Evolutionary conservation across 2,329 filamentous ascomycete species (phyloP).

Genomic region (Pyrenophora tritici-repentis): DNA sequence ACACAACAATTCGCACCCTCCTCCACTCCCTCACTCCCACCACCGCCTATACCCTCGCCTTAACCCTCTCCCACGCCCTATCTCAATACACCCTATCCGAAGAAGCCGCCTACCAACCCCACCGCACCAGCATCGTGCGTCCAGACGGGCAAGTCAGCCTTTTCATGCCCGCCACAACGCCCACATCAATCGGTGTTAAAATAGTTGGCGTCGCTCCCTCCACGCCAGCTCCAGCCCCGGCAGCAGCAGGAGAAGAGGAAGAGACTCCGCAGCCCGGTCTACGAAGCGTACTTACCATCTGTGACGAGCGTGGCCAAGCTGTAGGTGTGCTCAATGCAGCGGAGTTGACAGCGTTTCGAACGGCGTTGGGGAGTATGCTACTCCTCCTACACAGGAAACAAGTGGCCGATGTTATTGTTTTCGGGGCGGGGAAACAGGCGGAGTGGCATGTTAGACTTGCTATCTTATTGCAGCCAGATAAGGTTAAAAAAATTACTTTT

Average conservation of each 20-base stretch:
- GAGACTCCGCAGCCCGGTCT: constrained; percentile 44
- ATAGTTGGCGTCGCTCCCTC: constrained; percentile 62
- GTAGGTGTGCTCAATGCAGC: constrained; percentile 73
- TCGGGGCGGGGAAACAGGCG: constrained; percentile 57
- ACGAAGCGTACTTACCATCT: constrained; percentile 70
- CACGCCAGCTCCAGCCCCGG: constrained; percentile 18
- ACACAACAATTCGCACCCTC: constrained; percentile 38
- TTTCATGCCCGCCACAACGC: constrained; percentile 74
- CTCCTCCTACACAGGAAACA: constrained; percentile 46
- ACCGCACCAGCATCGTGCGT: constrained; percentile 50
- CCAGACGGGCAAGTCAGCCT: constrained; percentile 61
- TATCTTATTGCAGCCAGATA: constrained; percentile 43
- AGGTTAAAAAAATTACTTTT: constrained; percentile 34
- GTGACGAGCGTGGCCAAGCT: constrained; percentile 56
- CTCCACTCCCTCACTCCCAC: constrained; percentile 36
- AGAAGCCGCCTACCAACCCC: constrained; percentile 49
- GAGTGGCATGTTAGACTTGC: constrained; percentile 57
- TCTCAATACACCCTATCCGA: constrained; percentile 29
- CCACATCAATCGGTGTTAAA: constrained; percentile 70
- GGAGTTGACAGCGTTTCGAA: constrained; percentile 79
- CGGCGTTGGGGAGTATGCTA: constrained; percentile 72
- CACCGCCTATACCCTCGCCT: constrained; percentile 6
- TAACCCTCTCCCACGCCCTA: constrained; percentile 31
- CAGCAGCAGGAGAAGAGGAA: constrained; percentile 19
- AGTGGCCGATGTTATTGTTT: constrained; percentile 50